Evolutionary conservation across 2,329 filamentous ascomycete genomes (phyloP), one percentile per base, ranked within the genome.

Genomic region (Pestalotiopsis sp.): DNA sequence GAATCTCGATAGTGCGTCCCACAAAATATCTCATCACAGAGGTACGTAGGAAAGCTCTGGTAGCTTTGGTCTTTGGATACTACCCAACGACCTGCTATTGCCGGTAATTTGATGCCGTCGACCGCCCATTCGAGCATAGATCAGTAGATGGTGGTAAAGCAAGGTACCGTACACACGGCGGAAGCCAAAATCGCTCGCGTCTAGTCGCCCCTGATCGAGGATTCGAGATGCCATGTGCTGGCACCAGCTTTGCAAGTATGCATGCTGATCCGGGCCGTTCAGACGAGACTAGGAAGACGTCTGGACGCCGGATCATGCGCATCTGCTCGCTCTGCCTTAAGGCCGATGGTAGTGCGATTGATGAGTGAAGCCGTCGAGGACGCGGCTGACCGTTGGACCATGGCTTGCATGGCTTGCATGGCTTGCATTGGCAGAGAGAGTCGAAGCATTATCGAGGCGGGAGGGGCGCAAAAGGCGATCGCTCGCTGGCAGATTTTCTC

Each of bases 391-490:
- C 45, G 45, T 52, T 52, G n/a, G 45, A 36, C 31, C 7, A 36
- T 36, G 31, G 31, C 31, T 36, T 36, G 31, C 31, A 36, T 31
- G 31, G 31, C 25, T 27, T 27, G 25, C 3, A 27, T 27, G 27
- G 27, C 31, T 36, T 36, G 31, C 31, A 36, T 36, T 36, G 31
- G 31, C 31, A 36, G 31, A 36, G 45, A 52, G n/a, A 52, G 45
- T 52, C 45, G 45, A 52, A 59, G 27, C 57, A 59, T 59, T 62
- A n/a, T 62, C 59, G 27, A 62, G 59, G 59, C 59, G 59, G 27
- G 27, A 62, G 59, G 27, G 59, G 27, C 59, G 59, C 59, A n/a
- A 49, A 49, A n/a, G 45, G 45, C 20, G n/a, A 17, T n/a, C 45
- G n/a, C 31, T 36, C 31, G 31, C 31, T 36, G 7, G 31, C 31